Evolutionary conservation across 2,329 filamentous ascomycete species (phyloP).

Genomic region (Colletotrichum viniferum): DNA sequence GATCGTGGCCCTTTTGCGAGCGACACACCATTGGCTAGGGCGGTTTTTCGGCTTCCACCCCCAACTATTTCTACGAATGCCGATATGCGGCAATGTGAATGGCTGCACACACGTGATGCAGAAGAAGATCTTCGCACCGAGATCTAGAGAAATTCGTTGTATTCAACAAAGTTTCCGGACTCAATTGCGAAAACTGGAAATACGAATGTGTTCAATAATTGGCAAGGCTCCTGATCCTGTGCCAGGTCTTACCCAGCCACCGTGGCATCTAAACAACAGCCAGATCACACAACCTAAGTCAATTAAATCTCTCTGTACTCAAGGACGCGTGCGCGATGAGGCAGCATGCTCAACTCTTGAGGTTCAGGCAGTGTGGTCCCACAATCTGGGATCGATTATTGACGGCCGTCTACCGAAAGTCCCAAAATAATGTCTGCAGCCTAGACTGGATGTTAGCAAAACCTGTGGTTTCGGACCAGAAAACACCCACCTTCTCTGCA

Average conservation of each 20-base stretch:
- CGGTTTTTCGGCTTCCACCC: neutral
- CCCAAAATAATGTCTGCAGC: neutral
- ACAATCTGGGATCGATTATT: neutral
- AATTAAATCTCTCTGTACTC: neutral
- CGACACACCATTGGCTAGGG: neutral
- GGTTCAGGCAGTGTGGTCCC: neutral
- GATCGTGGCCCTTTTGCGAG: neutral
- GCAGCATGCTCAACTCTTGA: neutral
- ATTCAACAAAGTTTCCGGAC: rapidly evolving
- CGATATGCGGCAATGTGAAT: neutral
- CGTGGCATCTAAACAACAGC: neutral
- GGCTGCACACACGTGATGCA: neutral
- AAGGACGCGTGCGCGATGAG: neutral
- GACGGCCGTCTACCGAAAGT: neutral
- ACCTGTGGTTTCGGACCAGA: rapidly evolving
- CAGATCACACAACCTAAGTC: neutral
- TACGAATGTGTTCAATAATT: neutral
- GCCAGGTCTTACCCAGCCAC: neutral
- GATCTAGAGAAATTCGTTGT: neutral
- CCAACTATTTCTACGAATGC: neutral
- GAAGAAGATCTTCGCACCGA: neutral
- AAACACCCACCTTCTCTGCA: constrained; percentile 16
- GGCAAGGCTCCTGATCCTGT: neutral
- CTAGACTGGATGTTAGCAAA: neutral
- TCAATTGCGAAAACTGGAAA: neutral